Evolutionary conservation across 2,329 filamentous ascomycete genomes (phyloP).

Genomic region (Ceratocystis papillata): DNA sequence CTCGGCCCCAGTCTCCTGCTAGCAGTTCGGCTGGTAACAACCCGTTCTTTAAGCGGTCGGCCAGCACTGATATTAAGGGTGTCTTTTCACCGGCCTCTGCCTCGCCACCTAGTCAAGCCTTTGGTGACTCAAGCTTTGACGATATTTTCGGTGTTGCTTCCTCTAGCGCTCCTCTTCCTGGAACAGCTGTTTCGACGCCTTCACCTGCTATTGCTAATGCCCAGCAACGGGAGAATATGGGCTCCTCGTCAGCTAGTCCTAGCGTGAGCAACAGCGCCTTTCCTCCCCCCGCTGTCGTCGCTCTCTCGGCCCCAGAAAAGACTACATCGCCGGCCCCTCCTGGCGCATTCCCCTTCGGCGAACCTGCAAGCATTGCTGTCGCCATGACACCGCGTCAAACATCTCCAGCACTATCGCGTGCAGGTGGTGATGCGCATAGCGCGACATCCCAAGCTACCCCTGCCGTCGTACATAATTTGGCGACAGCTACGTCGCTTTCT

Average conservation of each 20-base stretch:
- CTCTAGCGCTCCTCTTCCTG: conserved; percentile 30
- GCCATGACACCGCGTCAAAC: conserved; percentile 59
- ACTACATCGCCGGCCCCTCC: conserved; percentile 31
- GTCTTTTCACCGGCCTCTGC: conserved; percentile 37
- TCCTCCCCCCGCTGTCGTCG: not conserved
- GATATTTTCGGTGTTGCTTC: conserved; percentile 64
- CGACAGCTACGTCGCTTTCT: conserved; percentile 27
- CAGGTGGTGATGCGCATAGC: conserved; percentile 32
- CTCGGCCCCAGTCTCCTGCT: conserved; percentile 55
- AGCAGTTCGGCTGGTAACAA: conserved; percentile 60
- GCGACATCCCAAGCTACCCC: conserved; percentile 28
- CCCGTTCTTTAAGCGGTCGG: conserved; percentile 75
- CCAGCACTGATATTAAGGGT: conserved; percentile 49
- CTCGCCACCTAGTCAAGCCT: conserved; percentile 35
- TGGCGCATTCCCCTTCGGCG: conserved; percentile 30
- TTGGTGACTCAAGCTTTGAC: conserved; percentile 63
- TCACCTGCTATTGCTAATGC: conserved; percentile 37
- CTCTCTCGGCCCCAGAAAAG: conserved; percentile 9
- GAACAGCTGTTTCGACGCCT: conserved; percentile 44
- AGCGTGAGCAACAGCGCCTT: conserved; percentile 9
- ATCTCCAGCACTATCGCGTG: conserved; percentile 52
- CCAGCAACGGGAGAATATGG: conserved; percentile 44
- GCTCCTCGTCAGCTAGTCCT: conserved; percentile 42
- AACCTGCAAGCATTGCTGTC: conserved; percentile 52
- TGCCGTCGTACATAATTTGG: conserved; percentile 28